Base-by-base conservation (phyloP, 2,329 filamentous ascomycete genomes). In the Fusarium goolgardi region DNA sequence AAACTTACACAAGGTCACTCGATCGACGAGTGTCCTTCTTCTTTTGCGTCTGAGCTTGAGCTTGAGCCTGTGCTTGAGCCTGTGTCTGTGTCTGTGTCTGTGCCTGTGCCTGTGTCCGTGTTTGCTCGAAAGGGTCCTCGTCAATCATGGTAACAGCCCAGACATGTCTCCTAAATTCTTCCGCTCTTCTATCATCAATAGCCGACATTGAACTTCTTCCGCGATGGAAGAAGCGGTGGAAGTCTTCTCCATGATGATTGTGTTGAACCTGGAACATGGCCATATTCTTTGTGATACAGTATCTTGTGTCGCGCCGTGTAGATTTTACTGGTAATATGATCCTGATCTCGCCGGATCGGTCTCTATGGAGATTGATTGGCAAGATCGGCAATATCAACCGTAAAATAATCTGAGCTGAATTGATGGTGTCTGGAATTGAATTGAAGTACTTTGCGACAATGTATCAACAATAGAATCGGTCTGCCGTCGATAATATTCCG, bases 111-210 rank as follows among this genome's bases (percentile, higher is more conserved):
- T 50, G 32, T 15, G 18, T 34, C 32, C 18, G 21, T n/a, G n/a
- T 57, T 27, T 37, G 37, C 25, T 44, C 43, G 71, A 29, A 58
- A 35, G 70, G 69, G 40, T 73, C 65, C 29, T 74, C 72, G 44
- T 74, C 72, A 37, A 73, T 71, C 72, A 74, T 74, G 34, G 72
- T 74, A 18, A 69, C 65, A 11, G 67, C 67, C 72, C 72, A 74
- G 11, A 72, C 72, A 47, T 73, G 72, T 39, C 63, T 71, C 16
- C 72, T 70, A 51, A 74, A 73, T 44, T 73, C 72, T 13, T 74
- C 72, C 32, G 72, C 72, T 29, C 65, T 58, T 63, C 67, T 74
- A 45, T 74, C 71, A 32, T 74, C 72, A 25, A 74, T 55, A 18
- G 72, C 71, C 21, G 72, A 65, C 72, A 74, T 73, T 39, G 72